Percentiles rank a stretch among this genome's conserved stretches.
Conservation (phyloP, 2,329 filamentous ascomycete species). For the Penicillium nordicum region DNA sequence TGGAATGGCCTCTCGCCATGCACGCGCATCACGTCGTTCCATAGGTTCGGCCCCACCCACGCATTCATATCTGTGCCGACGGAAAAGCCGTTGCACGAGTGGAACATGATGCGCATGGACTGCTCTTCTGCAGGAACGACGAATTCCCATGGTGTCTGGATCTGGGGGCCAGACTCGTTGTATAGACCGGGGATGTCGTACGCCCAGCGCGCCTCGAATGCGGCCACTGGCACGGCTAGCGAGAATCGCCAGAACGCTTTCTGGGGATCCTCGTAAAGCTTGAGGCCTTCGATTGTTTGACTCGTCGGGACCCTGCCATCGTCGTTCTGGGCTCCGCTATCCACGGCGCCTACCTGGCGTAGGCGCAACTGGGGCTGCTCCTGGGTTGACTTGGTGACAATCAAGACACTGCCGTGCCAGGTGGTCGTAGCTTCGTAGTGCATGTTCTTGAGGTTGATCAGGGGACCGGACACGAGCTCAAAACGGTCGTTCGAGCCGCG, state of each 20-base stretch:
- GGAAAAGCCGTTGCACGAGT: constrained; percentile 67
- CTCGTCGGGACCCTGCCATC: constrained; percentile 8
- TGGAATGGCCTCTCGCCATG: constrained; percentile 60
- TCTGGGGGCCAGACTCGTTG: constrained; percentile 57
- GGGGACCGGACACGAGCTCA: constrained; percentile 47
- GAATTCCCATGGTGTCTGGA: constrained; percentile 52
- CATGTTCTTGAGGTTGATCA: constrained; percentile 50
- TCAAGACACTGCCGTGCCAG: constrained; percentile 83
- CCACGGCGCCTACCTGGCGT: constrained; percentile 34
- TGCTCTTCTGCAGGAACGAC: constrained; percentile 57
- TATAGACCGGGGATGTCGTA: constrained; percentile 69
- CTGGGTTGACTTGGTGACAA: constrained; percentile 73
- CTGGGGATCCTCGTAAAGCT: constrained; percentile 57
- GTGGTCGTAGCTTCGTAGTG: constrained; percentile 31
- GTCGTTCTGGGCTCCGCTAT: constrained; percentile 21
- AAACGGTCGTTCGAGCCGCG: constrained; percentile 26
- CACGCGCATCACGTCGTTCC: constrained; percentile 62
- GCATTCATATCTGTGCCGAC: constrained; percentile 62
- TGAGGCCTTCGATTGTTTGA: constrained; percentile 44
- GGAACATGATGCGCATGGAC: constrained; percentile 68
- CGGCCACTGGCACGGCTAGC: constrained; percentile 62
- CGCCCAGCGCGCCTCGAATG: constrained; percentile 72
- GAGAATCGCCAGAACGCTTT: constrained; percentile 61
- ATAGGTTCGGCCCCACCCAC: constrained; percentile 60
- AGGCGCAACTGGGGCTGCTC: constrained; percentile 57